phyloP scores from a whole-genome alignment of 306 rosid genomes.

The Trifolium fragiferum region DNA sequence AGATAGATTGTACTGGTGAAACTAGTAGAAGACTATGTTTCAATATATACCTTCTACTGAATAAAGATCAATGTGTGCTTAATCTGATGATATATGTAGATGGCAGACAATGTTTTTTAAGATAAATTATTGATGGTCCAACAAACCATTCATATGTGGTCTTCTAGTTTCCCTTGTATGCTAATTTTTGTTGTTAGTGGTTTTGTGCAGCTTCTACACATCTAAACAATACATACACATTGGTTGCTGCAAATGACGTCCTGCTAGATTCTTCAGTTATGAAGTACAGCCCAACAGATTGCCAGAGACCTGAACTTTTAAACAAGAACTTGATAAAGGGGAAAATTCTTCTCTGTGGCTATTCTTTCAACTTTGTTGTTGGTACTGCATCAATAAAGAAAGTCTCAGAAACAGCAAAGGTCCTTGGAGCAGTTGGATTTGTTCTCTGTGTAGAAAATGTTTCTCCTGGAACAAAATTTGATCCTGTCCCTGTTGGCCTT shows the following conservation, averaged over 20 bases:
- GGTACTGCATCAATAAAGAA: slow-evolving; percentile 90
- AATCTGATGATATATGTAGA: not conserved
- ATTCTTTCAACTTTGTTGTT: slow-evolving; percentile 86
- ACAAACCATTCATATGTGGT: not conserved
- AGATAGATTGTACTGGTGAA: slow-evolving; percentile 14
- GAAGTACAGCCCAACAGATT: slow-evolving; percentile 86
- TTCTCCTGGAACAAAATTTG: slow-evolving; percentile 88
- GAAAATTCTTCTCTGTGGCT: slow-evolving; percentile 96
- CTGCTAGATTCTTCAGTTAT: slow-evolving; percentile 84
- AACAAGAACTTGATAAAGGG: slow-evolving; percentile 88
- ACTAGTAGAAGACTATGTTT: not conserved
- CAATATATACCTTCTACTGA: not conserved
- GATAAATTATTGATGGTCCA: not conserved
- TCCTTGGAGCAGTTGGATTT: slow-evolving; percentile 98
- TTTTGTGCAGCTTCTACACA: slow-evolving; percentile 79
- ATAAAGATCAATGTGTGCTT: not conserved
- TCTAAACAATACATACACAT: slow-evolving; percentile 68
- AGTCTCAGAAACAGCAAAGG: slow-evolving; percentile 88
- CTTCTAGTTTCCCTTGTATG: slow-evolving; percentile 34
- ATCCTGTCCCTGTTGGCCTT: slow-evolving; percentile 89
- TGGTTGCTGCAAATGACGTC: slow-evolving; percentile 92
- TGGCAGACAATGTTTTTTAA: slow-evolving; percentile 7
- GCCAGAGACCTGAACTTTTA: slow-evolving; percentile 90
- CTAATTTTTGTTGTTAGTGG: slow-evolving; percentile 30
- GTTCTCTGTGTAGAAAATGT: slow-evolving; percentile 94